Conservation (phyloP, 163 green algal genomes). For the Volvox carteri region DNA sequence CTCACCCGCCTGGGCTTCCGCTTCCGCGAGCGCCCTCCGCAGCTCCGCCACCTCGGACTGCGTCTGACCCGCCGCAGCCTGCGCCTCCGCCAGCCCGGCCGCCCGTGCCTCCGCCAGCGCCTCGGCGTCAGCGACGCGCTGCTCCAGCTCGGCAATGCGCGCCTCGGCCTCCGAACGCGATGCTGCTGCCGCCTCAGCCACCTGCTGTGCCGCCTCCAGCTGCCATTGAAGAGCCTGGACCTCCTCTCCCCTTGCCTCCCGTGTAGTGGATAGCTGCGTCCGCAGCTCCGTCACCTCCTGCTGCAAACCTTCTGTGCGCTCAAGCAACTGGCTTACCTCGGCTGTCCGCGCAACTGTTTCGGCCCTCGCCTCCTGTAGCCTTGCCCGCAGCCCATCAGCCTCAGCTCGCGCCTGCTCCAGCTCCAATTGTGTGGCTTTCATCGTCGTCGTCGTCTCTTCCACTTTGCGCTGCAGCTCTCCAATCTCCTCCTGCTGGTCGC, state of each 20-base stretch:
- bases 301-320: background rate
- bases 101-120: background rate
- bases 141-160: background rate
- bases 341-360: background rate
- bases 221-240: background rate
- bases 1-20: constrained; percentile 4
- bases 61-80: background rate
- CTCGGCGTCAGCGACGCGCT: background rate
- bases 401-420: background rate
- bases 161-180: constrained; percentile 5
- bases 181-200: background rate
- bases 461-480: background rate
- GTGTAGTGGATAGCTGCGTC: background rate
- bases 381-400: background rate
- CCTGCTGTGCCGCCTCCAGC: constrained; percentile 27
- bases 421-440: background rate
- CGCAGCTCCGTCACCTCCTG: background rate
- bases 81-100: background rate
- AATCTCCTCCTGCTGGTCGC: constrained; percentile 41
- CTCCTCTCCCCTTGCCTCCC: background rate
- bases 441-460: background rate
- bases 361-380: constrained; percentile 13
- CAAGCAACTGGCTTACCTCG: background rate
- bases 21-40: background rate
- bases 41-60: background rate